Conservation (phyloP, 1,139 yeast species). For the Taiozyma sp. region DNA sequence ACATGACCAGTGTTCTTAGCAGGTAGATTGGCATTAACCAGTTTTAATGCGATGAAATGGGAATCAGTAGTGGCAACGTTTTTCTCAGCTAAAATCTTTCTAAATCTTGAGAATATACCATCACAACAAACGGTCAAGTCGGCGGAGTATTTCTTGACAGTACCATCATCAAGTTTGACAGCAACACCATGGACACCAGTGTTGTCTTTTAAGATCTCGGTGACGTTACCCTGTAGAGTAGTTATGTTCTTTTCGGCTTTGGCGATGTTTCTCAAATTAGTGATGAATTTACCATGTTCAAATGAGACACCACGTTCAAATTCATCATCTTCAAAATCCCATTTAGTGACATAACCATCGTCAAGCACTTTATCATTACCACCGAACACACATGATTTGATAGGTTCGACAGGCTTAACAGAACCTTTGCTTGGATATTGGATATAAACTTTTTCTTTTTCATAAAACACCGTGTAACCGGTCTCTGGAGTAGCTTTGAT, state of each 20-base stretch:
- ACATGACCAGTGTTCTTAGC: conserved; percentile 83
- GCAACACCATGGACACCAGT: conserved; percentile 66
- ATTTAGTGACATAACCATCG: conserved; percentile 44
- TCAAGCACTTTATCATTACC: conserved; percentile 49
- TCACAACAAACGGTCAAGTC: conserved; percentile 79
- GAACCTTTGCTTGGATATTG: conserved; percentile 70
- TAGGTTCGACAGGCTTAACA: conserved; percentile 41
- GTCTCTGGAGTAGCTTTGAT: conserved; percentile 75
- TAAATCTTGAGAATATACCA: conserved; percentile 91
- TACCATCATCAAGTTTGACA: conserved; percentile 35
- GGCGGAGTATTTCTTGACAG: conserved; percentile 41
- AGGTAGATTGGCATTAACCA: conserved; percentile 71
- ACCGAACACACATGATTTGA: conserved; percentile 47
- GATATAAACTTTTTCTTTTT: conserved; percentile 50
- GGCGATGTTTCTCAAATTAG: conserved; percentile 73
- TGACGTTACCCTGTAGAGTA: conserved; percentile 77
- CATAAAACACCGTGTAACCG: conserved; percentile 79
- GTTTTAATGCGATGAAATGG: conserved; percentile 80
- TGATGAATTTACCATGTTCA: conserved; percentile 87
- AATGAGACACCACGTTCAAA: conserved; percentile 78
- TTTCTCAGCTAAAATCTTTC: conserved; percentile 60
- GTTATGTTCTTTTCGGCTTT: conserved; percentile 66
- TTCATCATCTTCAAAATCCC: conserved; percentile 57
- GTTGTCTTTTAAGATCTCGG: conserved; percentile 49
- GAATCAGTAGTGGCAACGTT: conserved; percentile 69